Percentiles rank a stretch among this genome's conserved stretches.
Conservation (phyloP, 75 land plant species). For the Cunninghamia lanceolata region DNA sequence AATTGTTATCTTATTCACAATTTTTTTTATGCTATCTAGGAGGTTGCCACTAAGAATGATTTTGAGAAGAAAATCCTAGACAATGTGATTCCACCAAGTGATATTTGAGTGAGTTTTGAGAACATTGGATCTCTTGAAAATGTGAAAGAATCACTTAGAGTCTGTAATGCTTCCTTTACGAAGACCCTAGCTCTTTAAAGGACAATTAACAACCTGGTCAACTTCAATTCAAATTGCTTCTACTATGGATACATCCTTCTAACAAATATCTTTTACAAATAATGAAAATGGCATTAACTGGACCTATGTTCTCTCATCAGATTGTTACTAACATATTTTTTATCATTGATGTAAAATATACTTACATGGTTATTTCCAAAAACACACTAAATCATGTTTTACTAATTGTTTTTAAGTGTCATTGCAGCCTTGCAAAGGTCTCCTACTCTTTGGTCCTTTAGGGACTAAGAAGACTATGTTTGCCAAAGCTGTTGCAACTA, state of each 20-base stretch:
- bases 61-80: constrained; percentile 78
- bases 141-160: constrained; percentile 84
- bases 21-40: constrained; percentile 29
- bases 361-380: no score
- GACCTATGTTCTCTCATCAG: neutral
- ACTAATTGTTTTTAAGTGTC: neutral
- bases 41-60: constrained; percentile 79
- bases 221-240: neutral
- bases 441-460: no score
- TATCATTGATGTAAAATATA: no score
- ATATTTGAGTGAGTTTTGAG: constrained; percentile 87
- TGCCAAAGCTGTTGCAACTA: no score
- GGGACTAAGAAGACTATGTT: no score
- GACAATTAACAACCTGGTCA: constrained; percentile 80
- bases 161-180: constrained; percentile 94
- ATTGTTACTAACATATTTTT: no score
- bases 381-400: no score
- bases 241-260: neutral
- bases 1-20: neutral
- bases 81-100: constrained; percentile 84
- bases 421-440: constrained; percentile 84
- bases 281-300: no score
- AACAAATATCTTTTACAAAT: neutral
- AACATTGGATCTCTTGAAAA: constrained; percentile 90
- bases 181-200: constrained; percentile 90